Evolutionary conservation across 2,329 filamentous ascomycete genomes (phyloP).

Genomic region (Ceratocystis harringtonii): DNA sequence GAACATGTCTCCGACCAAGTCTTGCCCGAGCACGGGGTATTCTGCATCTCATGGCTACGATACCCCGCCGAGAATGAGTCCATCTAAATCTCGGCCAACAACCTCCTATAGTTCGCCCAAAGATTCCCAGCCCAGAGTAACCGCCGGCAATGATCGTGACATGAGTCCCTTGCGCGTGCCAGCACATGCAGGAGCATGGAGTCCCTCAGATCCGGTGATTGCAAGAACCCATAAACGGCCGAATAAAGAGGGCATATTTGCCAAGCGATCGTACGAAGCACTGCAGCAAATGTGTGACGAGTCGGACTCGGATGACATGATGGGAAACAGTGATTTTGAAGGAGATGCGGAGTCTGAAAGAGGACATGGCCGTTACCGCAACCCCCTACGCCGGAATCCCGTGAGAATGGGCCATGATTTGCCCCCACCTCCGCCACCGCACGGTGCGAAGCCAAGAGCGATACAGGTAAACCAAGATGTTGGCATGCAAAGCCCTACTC

Average conservation of each 20-base stretch:
- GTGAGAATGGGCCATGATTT: conserved; percentile 17
- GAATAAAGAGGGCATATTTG: conserved; percentile 27
- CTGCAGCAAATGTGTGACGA: conserved; percentile 32
- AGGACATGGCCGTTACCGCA: conserved; percentile 27
- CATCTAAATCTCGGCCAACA: conserved; percentile 12
- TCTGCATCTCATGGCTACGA: conserved; percentile 3
- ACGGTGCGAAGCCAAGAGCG: background rate
- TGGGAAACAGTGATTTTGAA: conserved; percentile 24
- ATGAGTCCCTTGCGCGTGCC: conserved; percentile 24
- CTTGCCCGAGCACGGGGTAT: conserved; percentile 21
- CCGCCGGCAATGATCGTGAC: background rate
- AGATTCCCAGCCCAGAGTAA: background rate
- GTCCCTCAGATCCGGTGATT: conserved; percentile 38
- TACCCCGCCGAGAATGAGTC: conserved; percentile 14
- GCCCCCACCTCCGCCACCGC: conserved; percentile 2
- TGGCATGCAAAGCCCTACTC: background rate
- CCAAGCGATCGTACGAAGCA: conserved; percentile 31
- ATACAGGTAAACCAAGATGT: background rate
- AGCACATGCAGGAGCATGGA: conserved; percentile 41
- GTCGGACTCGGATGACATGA: conserved; percentile 27
- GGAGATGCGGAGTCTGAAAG: conserved; percentile 20
- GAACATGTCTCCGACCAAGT: conserved; percentile 11
- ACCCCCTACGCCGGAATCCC: conserved; percentile 41
- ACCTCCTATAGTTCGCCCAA: background rate
- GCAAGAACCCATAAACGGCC: conserved; percentile 37